phyloP scores from a whole-genome alignment of 164 flowering plant genomes.

The Houttuynia cordata region DNA sequence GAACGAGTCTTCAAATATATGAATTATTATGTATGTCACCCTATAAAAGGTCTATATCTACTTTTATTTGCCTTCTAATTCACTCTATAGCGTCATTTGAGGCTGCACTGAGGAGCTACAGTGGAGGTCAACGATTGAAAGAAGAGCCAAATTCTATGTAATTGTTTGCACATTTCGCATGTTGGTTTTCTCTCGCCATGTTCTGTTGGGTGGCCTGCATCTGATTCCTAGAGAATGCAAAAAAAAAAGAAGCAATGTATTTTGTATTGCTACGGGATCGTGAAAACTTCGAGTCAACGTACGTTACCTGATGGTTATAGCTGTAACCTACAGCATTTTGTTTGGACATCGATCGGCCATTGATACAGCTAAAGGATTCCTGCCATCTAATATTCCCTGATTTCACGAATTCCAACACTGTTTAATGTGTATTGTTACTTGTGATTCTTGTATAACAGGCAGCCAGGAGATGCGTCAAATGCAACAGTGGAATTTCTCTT shows the following conservation, averaged over 20 bases:
- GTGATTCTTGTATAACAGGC: background rate
- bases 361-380: background rate
- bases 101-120: background rate
- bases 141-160: constrained; percentile 9
- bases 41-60: background rate
- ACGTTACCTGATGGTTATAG: background rate
- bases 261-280: too few species aligned
- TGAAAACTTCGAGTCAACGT: background rate
- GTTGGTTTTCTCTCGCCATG: too few species aligned
- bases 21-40: background rate
- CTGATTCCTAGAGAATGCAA: background rate
- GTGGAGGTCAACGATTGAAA: constrained; percentile 15
- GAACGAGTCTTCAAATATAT: background rate
- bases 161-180: background rate
- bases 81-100: background rate
- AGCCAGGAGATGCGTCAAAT: background rate
- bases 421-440: background rate
- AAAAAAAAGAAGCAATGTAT: too few species aligned
- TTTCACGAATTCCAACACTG: too few species aligned
- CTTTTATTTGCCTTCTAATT: background rate
- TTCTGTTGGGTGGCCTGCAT: too few species aligned
- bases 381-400: background rate
- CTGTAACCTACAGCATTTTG: background rate
- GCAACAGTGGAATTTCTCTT: background rate
- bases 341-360: background rate